Base-by-base conservation (phyloP, 1,284 basidiomycete genomes). In the Ustilago shanxiensis region DNA sequence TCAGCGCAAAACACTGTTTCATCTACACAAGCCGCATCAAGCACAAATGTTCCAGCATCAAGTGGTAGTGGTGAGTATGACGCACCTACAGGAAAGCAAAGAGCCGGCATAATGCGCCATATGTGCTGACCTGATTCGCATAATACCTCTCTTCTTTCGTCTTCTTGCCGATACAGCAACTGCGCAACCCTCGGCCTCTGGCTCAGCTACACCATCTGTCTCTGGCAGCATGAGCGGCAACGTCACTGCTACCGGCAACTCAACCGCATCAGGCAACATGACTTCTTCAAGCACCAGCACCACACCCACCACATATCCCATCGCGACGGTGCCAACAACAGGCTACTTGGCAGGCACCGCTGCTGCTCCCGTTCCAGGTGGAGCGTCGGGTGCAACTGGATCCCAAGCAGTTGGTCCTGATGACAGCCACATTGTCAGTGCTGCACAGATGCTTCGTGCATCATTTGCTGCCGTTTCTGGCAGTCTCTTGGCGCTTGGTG, bases 301-400 rank as follows among this genome's bases (percentile, higher is more conserved):
- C 18, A 79, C 76, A 1, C 72, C 72, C 9, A 60, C 72, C 45
- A 79, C 72, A 2, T 79, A 60, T 65, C 76, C 76, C 24, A 66
- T 74, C 60, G 76, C 76, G 2, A 56, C 55, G 18, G 76, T 72
- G 1, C 68, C 72, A 16, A 54, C 60, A 18, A 72, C 72, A 0
- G 76, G 72, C 14, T 67, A 70, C 24, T 45, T 79, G 54, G 72
- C 76, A 54, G 76, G 76, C 29, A 75, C 72, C 2, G 76, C 67
- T 7, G 41, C 44, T 18, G 76, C 72, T 22, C 76, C 76, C 6
- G 76, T 50, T 31, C 76, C 76, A 7, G 72, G 33, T 10, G 60
- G 64, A 8, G 62, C 47, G 20, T 63, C 64, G 0, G 68, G 72
- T 13, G 64, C 63, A 14, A 49, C 49, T 6, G 74, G 65, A 13